Evolutionary conservation across 2,329 filamentous ascomycete species (phyloP), one percentile per base, ranked within the genome.

Genomic region (Fusarium pseudograminearum): DNA sequence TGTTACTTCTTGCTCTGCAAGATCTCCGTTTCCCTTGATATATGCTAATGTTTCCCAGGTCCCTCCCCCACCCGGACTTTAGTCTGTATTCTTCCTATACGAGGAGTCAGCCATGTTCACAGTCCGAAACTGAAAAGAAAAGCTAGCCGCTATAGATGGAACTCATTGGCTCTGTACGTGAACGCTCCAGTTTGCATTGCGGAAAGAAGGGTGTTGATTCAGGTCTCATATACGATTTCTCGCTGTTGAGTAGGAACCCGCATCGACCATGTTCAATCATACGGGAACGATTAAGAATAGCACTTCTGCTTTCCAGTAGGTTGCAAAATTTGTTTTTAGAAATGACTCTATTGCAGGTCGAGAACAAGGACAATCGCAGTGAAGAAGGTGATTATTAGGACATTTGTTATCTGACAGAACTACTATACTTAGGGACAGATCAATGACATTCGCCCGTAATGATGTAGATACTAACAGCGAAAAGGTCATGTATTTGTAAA

Each of bases 41-140:
- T 46, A 53, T 36, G 34, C 70, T 77, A 56, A 74, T 68, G 34
- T 41, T 24, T 42, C 44, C 24, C 71, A 87, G 85, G 84, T 87
- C 24, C 86, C 86, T 33, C 86, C 86, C 57, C 86, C 86, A 15
- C 86, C 86, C 7, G 86, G 86, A n/a, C 80, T 88, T 46, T 87
- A 74, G 54, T 55, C 55, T 34, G 42, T 31, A 41, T 52, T 40
- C 44, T 41, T 42, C 8, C 16, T 22, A 24, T 15, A 18, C 36
- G 41, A 48, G 22, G 42, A 57, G n/a, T 14, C 16, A 48, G 40
- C 38, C 46, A 48, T 30, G 53, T 34, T 38, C 9, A 57, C 60
- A 41, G 47, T 42, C 55, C 42, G 50, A 22, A 57, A 61, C 44
- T 28, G 58, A 51, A 50, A 46, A 53, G 33, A 54, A 61, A 57